Evolutionary conservation across 768 basidiomycete species (phyloP).

Genomic region (Tylopilus intermedius): DNA sequence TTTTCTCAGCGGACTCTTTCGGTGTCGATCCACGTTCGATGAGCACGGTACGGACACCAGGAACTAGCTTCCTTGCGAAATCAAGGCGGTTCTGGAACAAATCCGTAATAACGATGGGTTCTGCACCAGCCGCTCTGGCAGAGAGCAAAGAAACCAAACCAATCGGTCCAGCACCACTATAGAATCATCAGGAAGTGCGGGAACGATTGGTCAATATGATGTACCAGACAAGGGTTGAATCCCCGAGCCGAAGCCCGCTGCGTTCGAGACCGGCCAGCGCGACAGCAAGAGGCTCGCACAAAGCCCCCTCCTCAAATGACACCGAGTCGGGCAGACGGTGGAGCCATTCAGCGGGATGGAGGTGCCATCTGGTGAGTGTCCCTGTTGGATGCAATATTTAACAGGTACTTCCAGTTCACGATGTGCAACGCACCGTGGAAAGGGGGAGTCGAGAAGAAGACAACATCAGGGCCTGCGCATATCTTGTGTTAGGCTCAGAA

Average conservation of each 20-base stretch:
- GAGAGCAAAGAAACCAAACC: conserved; percentile 59
- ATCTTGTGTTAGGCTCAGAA: background rate
- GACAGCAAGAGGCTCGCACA: conserved; percentile 65
- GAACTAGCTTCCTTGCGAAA: conserved; percentile 59
- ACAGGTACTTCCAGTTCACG: background rate
- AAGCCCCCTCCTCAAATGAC: conserved; percentile 62
- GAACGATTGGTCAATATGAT: background rate
- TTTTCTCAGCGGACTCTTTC: conserved; percentile 47
- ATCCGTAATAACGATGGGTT: conserved; percentile 67
- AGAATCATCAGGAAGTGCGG: conserved; percentile 13
- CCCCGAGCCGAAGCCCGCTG: conserved; percentile 58
- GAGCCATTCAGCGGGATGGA: conserved; percentile 65
- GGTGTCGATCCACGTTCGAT: conserved; percentile 43
- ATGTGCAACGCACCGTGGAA: conserved; percentile 45
- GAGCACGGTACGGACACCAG: conserved; percentile 52
- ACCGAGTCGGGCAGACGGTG: conserved; percentile 59
- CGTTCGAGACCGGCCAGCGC: conserved; percentile 66
- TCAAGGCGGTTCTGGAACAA: conserved; percentile 61
- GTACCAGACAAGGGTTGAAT: conserved; percentile 59
- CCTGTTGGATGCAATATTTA: conserved; percentile 32
- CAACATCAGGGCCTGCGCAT: conserved; percentile 36
- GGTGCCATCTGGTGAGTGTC: conserved; percentile 60
- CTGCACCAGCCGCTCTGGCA: conserved; percentile 63
- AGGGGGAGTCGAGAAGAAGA: conserved; percentile 70
- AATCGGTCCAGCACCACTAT: conserved; percentile 64